Evolutionary conservation across 352 stramenopile species (phyloP), one percentile per base, ranked within the genome.

Genomic region (Achlya hypogyna): DNA sequence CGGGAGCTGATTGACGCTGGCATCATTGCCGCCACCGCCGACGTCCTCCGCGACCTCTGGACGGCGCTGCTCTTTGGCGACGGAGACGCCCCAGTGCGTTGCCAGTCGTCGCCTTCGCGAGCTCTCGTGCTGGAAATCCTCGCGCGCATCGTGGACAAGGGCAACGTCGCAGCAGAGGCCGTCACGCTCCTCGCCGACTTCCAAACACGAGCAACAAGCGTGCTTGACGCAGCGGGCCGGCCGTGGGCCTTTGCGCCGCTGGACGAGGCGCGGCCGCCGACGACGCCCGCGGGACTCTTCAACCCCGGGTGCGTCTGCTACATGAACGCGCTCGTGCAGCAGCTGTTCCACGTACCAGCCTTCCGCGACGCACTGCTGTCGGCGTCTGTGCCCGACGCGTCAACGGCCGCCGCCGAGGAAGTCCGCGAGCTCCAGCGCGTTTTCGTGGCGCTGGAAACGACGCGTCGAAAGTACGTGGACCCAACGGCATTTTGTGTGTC

Each of bases 221-320:
- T 65, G 2, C 53, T 87, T 0, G 74, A 76, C 58, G 0, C 25
- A 14, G 42, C 67, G 43, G 84, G 79, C 20, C 73, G 80, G 6
- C 82, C 81, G 27, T 93, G 84, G 84, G 81, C 82, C 56, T 85
- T 82, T 49, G 34, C 53, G 1, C 79, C 84, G 6, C 28, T 51
- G 8, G 76, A 93, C 4, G 73, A 78, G 10, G 70, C 89, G 14
- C 69, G 45, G 31, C 8, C 43, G n/a, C 16, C 35, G 23, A n/a
- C 67, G 22, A 23, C 43, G 0, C 76, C 84, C 14, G 85, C 84
- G 45, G 97, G 96, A 8, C 76, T 99, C 0, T 88, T 96, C 45
- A 99, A 99, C 70, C 96, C 98, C 51, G 97, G 97, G 8, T 99
- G 96, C 66, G 98, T 98, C 10, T 99, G 97, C 79, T 99, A 99